Conservation (phyloP, 495 filamentous ascomycete species). For the Peziza echinospora region DNA sequence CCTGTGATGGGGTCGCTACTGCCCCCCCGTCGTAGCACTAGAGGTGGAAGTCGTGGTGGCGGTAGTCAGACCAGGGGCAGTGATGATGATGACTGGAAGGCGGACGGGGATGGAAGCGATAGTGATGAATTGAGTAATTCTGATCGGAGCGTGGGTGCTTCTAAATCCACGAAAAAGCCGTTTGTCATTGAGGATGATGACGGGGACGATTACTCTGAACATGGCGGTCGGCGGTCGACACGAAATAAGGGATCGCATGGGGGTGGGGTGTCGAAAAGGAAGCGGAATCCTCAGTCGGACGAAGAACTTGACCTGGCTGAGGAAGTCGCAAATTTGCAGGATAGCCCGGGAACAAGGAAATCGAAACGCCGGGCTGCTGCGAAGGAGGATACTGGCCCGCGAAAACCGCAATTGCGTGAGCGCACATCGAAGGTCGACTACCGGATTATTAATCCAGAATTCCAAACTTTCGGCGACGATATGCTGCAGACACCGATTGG, state of each 20-base stretch:
- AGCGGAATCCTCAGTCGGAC: constrained; percentile 22
- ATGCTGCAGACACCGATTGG: constrained; percentile 38
- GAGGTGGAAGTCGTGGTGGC: constrained; percentile 7
- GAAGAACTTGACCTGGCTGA: constrained; percentile 49
- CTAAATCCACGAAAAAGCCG: constrained; percentile 8
- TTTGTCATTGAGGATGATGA: constrained; percentile 11
- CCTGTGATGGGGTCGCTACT: too few relatives aligned
- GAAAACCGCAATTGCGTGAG: constrained; percentile 28
- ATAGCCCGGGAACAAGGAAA: constrained; percentile 38
- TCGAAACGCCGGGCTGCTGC: constrained; percentile 24
- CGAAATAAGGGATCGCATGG: constrained; percentile 10
- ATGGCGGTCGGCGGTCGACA: constrained; percentile 7
- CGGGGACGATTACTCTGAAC: constrained; percentile 15
- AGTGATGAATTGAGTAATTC: constrained; percentile 10
- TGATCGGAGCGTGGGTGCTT: constrained; percentile 6
- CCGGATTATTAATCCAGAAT: constrained; percentile 52
- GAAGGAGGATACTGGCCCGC: constrained; percentile 13
- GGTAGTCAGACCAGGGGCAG: constrained; percentile 10
- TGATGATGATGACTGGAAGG: constrained; percentile 17
- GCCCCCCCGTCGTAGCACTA: constrained; percentile 1
- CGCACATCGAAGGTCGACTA: constrained; percentile 42
- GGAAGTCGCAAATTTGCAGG: constrained; percentile 60
- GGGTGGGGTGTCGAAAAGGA: constrained; percentile 10
- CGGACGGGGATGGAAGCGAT: constrained; percentile 11
- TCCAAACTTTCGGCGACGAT: constrained; percentile 45